Evolutionary conservation across 306 rosid genomes (phyloP).

Genomic region (Acacia acuminata): DNA sequence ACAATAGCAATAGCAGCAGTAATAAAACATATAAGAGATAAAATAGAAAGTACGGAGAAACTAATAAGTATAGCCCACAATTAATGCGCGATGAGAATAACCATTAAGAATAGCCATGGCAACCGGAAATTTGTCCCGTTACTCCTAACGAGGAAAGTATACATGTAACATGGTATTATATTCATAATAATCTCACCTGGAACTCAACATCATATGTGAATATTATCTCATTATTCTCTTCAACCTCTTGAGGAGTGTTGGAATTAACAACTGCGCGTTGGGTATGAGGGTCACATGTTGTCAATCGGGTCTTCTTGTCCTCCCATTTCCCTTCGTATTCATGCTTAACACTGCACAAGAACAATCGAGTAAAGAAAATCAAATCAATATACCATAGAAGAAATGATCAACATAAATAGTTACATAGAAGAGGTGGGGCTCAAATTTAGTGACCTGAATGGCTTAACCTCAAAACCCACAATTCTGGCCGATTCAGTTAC

Average conservation of each 20-base stretch:
- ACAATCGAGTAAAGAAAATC: slow-evolving; percentile 32
- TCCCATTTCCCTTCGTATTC: slow-evolving; percentile 89
- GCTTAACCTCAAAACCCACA: slow-evolving; percentile 96
- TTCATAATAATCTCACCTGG: slow-evolving; percentile 59
- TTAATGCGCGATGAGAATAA: not conserved
- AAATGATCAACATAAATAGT: not conserved
- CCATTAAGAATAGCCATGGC: not conserved
- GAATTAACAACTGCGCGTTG: slow-evolving; percentile 80
- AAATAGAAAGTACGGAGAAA: not conserved
- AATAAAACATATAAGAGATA: not conserved
- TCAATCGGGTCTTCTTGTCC: slow-evolving; percentile 67
- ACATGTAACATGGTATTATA: not conserved
- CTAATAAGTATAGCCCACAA: not conserved
- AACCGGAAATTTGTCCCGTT: slow-evolving; percentile 14
- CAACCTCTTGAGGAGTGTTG: slow-evolving; percentile 93
- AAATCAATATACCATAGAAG: slow-evolving; percentile 21
- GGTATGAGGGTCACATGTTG: slow-evolving; percentile 94
- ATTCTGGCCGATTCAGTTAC: slow-evolving; percentile 89
- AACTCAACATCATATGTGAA: slow-evolving; percentile 94
- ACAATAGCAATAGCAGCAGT: not conserved
- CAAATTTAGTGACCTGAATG: slow-evolving; percentile 63
- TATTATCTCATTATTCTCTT: slow-evolving; percentile 74
- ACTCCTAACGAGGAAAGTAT: not conserved
- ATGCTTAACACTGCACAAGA: slow-evolving; percentile 74
- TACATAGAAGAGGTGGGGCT: not conserved